Conservation (phyloP, 129 eudicot genomes). For the Ambrosia trifida region DNA sequence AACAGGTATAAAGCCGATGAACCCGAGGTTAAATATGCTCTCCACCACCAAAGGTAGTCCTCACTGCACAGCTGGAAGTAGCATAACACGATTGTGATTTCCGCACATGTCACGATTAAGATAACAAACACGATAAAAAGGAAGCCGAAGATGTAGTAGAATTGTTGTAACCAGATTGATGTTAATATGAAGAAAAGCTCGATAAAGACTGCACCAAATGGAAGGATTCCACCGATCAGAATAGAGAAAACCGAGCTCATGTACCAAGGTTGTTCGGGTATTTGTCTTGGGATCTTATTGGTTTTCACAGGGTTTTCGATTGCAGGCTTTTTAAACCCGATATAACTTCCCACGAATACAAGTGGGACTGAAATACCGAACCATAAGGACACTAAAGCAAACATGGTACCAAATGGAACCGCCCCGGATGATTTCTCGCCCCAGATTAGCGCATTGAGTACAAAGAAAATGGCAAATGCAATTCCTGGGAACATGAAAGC, state of each 20-base stretch:
- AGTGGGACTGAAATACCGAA: constrained; percentile 78
- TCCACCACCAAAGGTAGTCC: constrained; percentile 85
- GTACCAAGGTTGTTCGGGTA: constrained; percentile 82
- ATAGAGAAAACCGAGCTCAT: constrained; percentile 74
- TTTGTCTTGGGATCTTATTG: constrained; percentile 71
- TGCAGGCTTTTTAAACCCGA: constrained; percentile 60
- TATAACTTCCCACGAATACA: constrained; percentile 65
- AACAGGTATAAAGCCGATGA: constrained; percentile 73
- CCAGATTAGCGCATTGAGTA: constrained; percentile 63
- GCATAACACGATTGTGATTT: constrained; percentile 71
- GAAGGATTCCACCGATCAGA: constrained; percentile 71
- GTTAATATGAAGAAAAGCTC: constrained; percentile 78
- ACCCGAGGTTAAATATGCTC: constrained; percentile 67
- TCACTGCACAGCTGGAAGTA: constrained; percentile 84
- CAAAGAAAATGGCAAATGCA: constrained; percentile 53
- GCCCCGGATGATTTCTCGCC: constrained; percentile 77
- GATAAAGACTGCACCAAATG: constrained; percentile 68
- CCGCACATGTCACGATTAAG: constrained; percentile 63
- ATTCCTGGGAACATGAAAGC: constrained; percentile 74
- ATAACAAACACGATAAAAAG: constrained; percentile 68
- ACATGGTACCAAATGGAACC: constrained; percentile 80
- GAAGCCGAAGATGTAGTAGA: constrained; percentile 70
- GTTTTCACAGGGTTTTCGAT: constrained; percentile 75
- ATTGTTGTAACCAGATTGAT: constrained; percentile 74
- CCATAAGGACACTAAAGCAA: constrained; percentile 65